Conservation (phyloP, 441 rosid genomes). For the Eruca vesicaria region DNA sequence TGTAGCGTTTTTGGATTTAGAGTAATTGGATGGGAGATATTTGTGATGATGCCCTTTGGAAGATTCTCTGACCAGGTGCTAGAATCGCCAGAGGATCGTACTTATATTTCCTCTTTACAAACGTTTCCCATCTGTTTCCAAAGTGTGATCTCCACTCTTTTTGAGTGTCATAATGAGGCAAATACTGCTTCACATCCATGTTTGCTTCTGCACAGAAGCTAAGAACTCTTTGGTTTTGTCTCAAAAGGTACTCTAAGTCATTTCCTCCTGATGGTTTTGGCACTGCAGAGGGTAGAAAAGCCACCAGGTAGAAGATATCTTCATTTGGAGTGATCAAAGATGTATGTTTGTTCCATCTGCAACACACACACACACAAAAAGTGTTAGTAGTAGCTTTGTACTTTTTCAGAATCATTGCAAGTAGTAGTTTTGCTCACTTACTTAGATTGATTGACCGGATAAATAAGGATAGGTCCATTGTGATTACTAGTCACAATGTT, state of each 20-base stretch:
- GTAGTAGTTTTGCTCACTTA: conserved; percentile 34
- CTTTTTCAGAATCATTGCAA: conserved; percentile 4
- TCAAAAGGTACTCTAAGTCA: conserved; percentile 52
- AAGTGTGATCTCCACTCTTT: conserved; percentile 80
- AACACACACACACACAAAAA: conserved; percentile 9
- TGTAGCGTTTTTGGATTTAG: conserved; percentile 15
- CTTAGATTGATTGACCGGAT: conserved; percentile 84
- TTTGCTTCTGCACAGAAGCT: conserved; percentile 44
- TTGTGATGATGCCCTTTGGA: conserved; percentile 41
- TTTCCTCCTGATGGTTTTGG: conserved; percentile 58
- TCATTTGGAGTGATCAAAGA: conserved; percentile 73
- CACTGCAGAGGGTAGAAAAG: conserved; percentile 67
- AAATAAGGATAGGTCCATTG: conserved; percentile 87
- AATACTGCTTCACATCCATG: conserved; percentile 65
- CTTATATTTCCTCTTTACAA: conserved; percentile 52
- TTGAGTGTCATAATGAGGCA: conserved; percentile 63
- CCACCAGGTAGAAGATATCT: conserved; percentile 72
- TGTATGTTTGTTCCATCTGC: conserved; percentile 82
- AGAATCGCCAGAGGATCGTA: conserved; percentile 84
- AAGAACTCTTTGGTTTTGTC: conserved; percentile 57
- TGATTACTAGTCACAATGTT: conserved; percentile 53
- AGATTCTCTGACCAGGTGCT: conserved; percentile 82
- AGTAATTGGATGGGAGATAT: conserved; percentile 29
- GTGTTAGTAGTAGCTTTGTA: not conserved
- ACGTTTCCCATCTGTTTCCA: conserved; percentile 69